Evolutionary conservation across 2,329 filamentous ascomycete species (phyloP).

Genomic region (Rhynchosporium graminicola): DNA sequence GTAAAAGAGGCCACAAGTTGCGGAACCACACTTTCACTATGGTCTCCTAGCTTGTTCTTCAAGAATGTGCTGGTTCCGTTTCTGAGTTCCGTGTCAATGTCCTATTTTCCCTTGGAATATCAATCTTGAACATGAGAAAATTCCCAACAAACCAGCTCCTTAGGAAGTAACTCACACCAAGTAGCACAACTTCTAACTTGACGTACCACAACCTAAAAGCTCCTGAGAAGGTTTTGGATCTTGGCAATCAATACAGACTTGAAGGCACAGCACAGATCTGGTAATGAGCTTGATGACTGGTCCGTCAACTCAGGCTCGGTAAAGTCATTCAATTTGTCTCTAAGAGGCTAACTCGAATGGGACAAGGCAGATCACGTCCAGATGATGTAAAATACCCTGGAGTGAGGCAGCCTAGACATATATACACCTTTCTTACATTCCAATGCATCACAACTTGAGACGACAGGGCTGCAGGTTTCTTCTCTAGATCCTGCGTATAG

Average conservation of each 20-base stretch:
- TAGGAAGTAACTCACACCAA: background rate
- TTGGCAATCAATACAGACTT: constrained; percentile 3
- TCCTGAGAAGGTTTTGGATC: background rate
- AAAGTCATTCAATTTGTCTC: constrained; percentile 1
- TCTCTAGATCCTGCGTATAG: no score
- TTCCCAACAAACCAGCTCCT: background rate
- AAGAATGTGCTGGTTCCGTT: background rate
- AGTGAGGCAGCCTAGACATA: no score
- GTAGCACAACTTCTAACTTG: background rate
- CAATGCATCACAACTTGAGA: no score
- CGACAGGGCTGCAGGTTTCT: no score
- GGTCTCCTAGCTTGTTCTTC: background rate
- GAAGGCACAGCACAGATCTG: constrained; percentile 1
- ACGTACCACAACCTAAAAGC: background rate
- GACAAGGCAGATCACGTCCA: background rate
- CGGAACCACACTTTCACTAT: no score
- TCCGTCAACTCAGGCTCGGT: constrained; percentile 5
- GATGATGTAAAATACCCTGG: background rate
- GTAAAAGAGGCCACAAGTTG: no score
- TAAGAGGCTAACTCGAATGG: constrained; percentile 1
- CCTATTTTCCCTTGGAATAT: background rate
- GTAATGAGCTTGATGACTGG: background rate
- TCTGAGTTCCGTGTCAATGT: background rate
- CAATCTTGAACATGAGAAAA: background rate
- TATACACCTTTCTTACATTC: no score